Evolutionary conservation across 768 basidiomycete species (phyloP), one percentile per base, ranked within the genome.

Genomic region (Phlegmacium glaucopus): DNA sequence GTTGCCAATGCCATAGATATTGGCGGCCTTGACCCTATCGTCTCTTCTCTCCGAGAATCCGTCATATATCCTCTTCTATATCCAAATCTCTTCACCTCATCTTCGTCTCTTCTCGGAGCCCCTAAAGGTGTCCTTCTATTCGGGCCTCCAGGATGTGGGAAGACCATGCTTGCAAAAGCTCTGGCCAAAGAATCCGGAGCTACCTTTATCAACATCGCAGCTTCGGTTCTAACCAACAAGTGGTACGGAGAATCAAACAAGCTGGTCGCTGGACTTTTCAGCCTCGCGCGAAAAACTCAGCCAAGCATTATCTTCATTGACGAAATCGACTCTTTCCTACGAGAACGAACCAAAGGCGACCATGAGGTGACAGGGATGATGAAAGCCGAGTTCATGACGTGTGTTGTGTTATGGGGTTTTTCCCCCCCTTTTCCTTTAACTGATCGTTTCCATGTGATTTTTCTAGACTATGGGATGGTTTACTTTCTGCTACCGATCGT

Each of bases 281-380:
- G 90, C 42, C 82, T 99, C 16, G 96, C 96, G 18, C 74, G 84
- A 42, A 97, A 98, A 69, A 80, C 90, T 2, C 92, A 97, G 59
- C 96, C 96, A 0, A 80, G 85, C 48, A 98, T 99, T 61, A 94
- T 99, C 55, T 99, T 99, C 67, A 96, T 98, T 60, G 95, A 99
- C 63, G 96, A 98, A 68, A 97, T 99, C 55, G 95, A 99, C 60
- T 91, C 90, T 1, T 92, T 99, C 66, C 69, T 99, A 63, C 76
- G 94, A 45, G 90, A 95, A 63, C 76, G 96, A 51, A 83, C 84
- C 22, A 79, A 82, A 47, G 85, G 86, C 9, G 95, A 98, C 60
- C 96, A 99, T 62, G 96, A 99, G 59, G 95, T 93, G 43, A 98
- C 94, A 29, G 94, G 87, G 4, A 97, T 97, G 93, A 94, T 97